These are phyloP conservation scores for Lanmaoa pseudosensibilis DNA, from an alignment of 768 basidiomycete genomes.

Conservation along the genomic window DNA sequence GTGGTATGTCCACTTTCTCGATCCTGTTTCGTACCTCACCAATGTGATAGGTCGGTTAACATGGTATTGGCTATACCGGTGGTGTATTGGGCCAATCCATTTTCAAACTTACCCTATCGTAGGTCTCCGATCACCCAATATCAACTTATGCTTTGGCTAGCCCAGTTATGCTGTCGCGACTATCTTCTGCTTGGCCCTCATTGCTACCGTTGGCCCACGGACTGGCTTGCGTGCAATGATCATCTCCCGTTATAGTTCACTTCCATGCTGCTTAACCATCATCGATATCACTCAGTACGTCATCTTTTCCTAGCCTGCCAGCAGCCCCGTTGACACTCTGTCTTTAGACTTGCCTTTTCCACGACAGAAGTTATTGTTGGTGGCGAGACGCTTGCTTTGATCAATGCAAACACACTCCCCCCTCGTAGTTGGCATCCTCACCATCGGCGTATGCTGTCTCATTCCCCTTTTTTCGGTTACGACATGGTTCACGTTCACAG, in stretches of 20 bases:
- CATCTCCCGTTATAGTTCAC: constrained; percentile 45
- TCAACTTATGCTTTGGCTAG: neutral
- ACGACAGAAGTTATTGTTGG: constrained; percentile 50
- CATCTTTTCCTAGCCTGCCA: neutral
- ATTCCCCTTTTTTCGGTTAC: constrained; percentile 49
- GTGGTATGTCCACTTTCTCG: constrained; percentile 32
- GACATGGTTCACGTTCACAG: constrained; percentile 47
- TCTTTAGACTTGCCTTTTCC: constrained; percentile 47
- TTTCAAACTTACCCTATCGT: constrained; percentile 50
- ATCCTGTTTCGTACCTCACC: neutral
- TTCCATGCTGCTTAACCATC: constrained; percentile 53
- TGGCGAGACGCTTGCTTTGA: constrained; percentile 49
- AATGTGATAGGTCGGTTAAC: constrained; percentile 43
- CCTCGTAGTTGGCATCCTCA: constrained; percentile 48
- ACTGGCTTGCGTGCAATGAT: constrained; percentile 58
- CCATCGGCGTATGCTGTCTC: constrained; percentile 42
- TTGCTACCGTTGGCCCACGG: too few relatives aligned
- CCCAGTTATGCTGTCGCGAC: constrained; percentile 44
- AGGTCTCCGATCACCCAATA: constrained; percentile 15
- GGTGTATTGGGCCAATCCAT: constrained; percentile 49
- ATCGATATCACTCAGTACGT: constrained; percentile 49
- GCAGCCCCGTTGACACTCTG: neutral
- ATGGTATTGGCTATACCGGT: constrained; percentile 49
- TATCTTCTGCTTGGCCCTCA: constrained; percentile 51
- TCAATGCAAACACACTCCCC: constrained; percentile 46